Evolutionary conservation across 768 basidiomycete genomes (phyloP).

Genomic region (Vishniacozyma victoriae): DNA sequence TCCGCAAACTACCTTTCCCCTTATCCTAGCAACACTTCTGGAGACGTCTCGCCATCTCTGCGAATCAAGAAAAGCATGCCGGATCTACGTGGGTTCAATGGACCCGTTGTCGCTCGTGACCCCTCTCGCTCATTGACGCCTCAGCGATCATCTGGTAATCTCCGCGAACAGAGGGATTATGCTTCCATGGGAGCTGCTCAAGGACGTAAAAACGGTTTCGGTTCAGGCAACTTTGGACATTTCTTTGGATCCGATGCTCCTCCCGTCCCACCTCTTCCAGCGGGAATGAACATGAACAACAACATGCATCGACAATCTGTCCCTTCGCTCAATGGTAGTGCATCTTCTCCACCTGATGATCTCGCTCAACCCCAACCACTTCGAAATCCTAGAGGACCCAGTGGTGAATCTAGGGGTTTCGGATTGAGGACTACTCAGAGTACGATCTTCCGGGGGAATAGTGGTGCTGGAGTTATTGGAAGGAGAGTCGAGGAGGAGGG

Average conservation of each 20-base stretch:
- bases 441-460: not conserved
- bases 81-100: slow-evolving; percentile 59
- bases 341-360: slow-evolving; percentile 1
- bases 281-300: slow-evolving; percentile 14
- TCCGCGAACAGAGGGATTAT: slow-evolving; percentile 38
- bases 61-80: slow-evolving; percentile 99
- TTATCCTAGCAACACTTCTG: slow-evolving; percentile 33
- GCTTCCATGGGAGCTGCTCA: slow-evolving; percentile 34
- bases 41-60: slow-evolving; percentile 54
- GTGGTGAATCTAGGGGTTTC: slow-evolving; percentile 38
- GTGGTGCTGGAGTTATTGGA: slow-evolving; percentile 1
- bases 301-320: slow-evolving; percentile 7
- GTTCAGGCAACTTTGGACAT: slow-evolving; percentile 26
- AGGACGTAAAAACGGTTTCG: slow-evolving; percentile 13
- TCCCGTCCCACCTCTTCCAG: slow-evolving; percentile 36
- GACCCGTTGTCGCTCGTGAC: slow-evolving; percentile 44
- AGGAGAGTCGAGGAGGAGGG: slow-evolving; percentile 15
- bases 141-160: slow-evolving; percentile 46
- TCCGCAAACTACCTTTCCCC: slow-evolving; percentile 35
- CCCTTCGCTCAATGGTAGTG: not conserved
- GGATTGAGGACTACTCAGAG: slow-evolving; percentile 2
- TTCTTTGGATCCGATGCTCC: slow-evolving; percentile 31
- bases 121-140: slow-evolving; percentile 39
- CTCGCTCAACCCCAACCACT: slow-evolving; percentile 14
- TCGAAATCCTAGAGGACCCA: slow-evolving; percentile 41